Base-by-base conservation (phyloP, 495 filamentous ascomycete species). In the Hyaloscypha hepaticicola region DNA sequence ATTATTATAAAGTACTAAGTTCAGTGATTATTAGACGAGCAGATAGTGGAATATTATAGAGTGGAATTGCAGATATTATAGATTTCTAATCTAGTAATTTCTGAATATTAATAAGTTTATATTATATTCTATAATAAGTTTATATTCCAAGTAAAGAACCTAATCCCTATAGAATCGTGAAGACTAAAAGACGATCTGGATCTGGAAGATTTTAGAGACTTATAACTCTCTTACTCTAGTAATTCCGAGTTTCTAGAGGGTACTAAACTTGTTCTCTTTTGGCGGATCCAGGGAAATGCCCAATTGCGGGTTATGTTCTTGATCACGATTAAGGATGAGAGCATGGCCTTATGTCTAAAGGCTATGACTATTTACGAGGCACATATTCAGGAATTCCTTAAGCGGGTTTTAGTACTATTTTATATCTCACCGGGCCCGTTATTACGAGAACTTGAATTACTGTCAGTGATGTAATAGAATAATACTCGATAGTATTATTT, bases 121-220 rank as follows among this genome's bases (percentile, higher is more conserved):
- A 24, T 38, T 16, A 55, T 65, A 34, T 45, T 65, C 28, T 65
- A 65, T 55, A 53, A 65, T 56, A 53, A 65, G 63, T 56, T 65
- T 38, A 12, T 65, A 24, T 65, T 65, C 28, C 25, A 58, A 48
- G 38, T 19, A 8, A 45, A 45, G 38, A 19, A 45, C 38, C 38
- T 45, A 45, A 45, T 45, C 38, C 38, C 33, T n/a, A 66, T 61
- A 31, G 57, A 61, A 51, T 60, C 16, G 3, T 66, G 29, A 27
- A 53, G 58, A 49, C 58, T 61, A 28, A 66, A 61, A 50, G 64
- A 66, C 25, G 26, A 66, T 52, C 58, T 66, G 22, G 58, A 66
- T 52, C 26, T 66, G 55, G 64, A 66, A 45, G 51, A 61, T 56
- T 60, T 66, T 61, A 51, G 31, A 61, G 34, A 50, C 64, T 66